Conservation (phyloP, 345 rosid genomes). For the Adansonia digitata region DNA sequence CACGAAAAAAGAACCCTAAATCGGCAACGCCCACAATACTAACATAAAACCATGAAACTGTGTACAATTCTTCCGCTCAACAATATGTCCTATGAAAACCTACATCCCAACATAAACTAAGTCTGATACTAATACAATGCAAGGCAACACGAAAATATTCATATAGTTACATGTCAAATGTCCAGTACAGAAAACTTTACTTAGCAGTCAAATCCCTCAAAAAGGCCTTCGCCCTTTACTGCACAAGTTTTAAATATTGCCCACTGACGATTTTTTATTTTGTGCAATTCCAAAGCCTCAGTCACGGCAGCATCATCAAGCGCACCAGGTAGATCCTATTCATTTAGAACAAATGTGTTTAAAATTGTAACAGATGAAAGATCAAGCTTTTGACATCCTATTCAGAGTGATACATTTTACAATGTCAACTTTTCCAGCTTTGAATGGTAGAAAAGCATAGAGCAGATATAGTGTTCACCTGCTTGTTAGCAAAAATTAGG, state of each 20-base stretch:
- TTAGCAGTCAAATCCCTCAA: conserved; percentile 64
- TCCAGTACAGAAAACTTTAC: neutral
- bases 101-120: neutral
- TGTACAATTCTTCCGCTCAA: neutral
- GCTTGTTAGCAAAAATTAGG: conserved; percentile 66
- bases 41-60: neutral
- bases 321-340: conserved; percentile 70
- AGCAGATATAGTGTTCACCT: conserved; percentile 29
- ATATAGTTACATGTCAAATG: neutral
- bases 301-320: conserved; percentile 63
- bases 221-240: conserved; percentile 57
- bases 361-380: neutral
- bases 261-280: conserved; percentile 61
- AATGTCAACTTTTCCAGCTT: neutral
- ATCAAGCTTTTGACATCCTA: neutral
- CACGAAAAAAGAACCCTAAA: neutral
- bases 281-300: conserved; percentile 59
- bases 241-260: conserved; percentile 67
- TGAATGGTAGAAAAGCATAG: neutral
- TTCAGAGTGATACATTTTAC: neutral
- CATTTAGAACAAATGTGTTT: neutral
- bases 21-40: neutral
- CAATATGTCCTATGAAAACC: neutral
- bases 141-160: neutral
- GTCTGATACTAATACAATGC: neutral